Evolutionary conservation across 177 flowering plant genomes (phyloP).

Genomic region (Vitis hybrid): DNA sequence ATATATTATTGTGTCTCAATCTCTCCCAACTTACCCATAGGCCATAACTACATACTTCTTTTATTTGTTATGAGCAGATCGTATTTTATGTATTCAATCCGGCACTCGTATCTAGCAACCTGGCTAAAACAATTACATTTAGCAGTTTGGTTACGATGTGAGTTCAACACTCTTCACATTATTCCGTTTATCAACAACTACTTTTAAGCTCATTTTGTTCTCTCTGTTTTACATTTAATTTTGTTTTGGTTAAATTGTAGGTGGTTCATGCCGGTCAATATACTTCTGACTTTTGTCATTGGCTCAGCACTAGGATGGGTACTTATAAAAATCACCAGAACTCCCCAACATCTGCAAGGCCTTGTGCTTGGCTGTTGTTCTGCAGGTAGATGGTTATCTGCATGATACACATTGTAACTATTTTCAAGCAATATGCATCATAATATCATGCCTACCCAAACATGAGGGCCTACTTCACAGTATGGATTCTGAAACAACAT

Average conservation of each 20-base stretch:
- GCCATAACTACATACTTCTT: background rate
- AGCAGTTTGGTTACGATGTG: slow-evolving; percentile 12
- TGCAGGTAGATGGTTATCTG: slow-evolving; percentile 36
- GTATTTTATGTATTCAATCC: slow-evolving; percentile 29
- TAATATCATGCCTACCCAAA: too few species aligned
- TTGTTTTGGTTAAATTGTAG: slow-evolving; percentile 22
- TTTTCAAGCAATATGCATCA: background rate
- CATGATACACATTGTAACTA: background rate
- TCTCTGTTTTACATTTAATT: background rate
- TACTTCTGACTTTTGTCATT: slow-evolving; percentile 48
- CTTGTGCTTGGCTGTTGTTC: slow-evolving; percentile 64
- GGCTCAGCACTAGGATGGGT: slow-evolving; percentile 68
- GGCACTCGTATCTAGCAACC: slow-evolving; percentile 21
- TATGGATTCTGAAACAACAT: too few species aligned
- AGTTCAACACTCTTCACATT: slow-evolving; percentile 1
- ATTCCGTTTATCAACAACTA: background rate
- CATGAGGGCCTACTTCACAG: too few species aligned
- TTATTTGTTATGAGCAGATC: slow-evolving; percentile 13
- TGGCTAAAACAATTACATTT: slow-evolving; percentile 21
- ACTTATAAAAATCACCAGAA: slow-evolving; percentile 35
- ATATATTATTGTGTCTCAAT: too few species aligned
- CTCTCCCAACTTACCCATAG: background rate
- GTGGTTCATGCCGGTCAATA: slow-evolving; percentile 84
- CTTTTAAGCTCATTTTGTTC: background rate
- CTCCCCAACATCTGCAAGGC: slow-evolving; percentile 61